Percentiles rank a stretch among this genome's conserved stretches.
Evolutionary conservation across 495 filamentous ascomycete genomes (phyloP).

Genomic region (Wilcoxina mikolae): DNA sequence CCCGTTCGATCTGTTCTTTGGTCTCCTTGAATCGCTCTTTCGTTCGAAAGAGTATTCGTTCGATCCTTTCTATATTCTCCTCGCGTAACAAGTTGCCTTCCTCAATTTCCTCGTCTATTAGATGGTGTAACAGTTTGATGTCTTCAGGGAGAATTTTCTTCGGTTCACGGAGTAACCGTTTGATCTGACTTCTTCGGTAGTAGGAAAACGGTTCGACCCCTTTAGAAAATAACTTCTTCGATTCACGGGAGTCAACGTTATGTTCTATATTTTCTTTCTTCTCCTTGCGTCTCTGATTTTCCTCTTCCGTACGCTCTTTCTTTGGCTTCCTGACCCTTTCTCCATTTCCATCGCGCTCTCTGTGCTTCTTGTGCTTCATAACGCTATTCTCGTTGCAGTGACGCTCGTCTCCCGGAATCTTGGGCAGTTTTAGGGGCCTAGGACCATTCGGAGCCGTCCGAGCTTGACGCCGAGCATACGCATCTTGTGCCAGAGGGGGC

Average conservation of each 20-base stretch:
- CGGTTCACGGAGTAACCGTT: too few relatives aligned
- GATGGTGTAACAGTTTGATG: too few relatives aligned
- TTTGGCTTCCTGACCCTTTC: constrained; percentile 21
- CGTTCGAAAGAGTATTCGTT: too few relatives aligned
- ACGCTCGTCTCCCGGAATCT: constrained; percentile 13
- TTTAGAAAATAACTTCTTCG: too few relatives aligned
- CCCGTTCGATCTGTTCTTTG: too few relatives aligned
- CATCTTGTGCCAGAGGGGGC: constrained; percentile 27
- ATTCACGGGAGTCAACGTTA: constrained; percentile 17
- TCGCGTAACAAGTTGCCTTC: too few relatives aligned
- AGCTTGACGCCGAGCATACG: constrained; percentile 25
- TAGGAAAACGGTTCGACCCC: too few relatives aligned
- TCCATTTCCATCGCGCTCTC: constrained; percentile 21
- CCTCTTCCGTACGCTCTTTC: constrained; percentile 26
- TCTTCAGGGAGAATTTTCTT: too few relatives aligned
- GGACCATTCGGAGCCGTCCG: constrained; percentile 16
- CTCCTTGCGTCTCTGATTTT: constrained; percentile 24
- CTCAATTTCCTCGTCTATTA: too few relatives aligned
- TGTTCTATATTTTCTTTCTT: constrained; percentile 22
- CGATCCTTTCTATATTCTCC: too few relatives aligned
- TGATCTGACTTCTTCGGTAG: too few relatives aligned
- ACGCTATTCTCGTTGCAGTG: neutral
- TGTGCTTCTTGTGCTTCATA: constrained; percentile 11
- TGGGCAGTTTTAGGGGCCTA: constrained; percentile 16
- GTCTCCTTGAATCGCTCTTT: too few relatives aligned